phyloP scores from a whole-genome alignment of 2,329 filamentous ascomycete species.

The Colletotrichum eleusines region DNA sequence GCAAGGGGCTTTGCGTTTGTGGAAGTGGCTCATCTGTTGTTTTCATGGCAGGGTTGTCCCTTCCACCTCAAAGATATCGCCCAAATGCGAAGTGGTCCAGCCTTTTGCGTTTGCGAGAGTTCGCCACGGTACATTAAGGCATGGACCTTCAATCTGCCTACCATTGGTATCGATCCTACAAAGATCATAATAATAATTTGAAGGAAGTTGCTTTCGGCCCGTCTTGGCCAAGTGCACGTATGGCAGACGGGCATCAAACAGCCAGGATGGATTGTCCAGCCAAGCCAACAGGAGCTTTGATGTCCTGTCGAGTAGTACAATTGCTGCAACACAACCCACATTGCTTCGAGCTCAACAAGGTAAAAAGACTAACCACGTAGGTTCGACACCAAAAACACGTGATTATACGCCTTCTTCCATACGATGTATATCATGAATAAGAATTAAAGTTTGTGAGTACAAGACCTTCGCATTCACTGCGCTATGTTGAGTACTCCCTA shows the following conservation, averaged over 20 bases:
- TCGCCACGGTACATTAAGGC: neutral
- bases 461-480: neutral
- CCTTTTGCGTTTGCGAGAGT: neutral
- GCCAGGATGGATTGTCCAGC: neutral
- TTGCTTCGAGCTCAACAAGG: neutral
- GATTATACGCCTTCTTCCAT: neutral
- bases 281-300: too few relatives aligned
- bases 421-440: neutral
- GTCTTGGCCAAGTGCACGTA: neutral
- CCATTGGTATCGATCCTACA: neutral
- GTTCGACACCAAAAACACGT: neutral
- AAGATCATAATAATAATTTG: neutral
- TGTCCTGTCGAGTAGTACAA: too few relatives aligned
- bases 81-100: neutral
- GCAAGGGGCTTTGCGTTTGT: neutral
- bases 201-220: neutral
- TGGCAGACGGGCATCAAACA: neutral
- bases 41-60: constrained; percentile 3
- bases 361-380: neutral
- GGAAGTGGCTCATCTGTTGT: neutral
- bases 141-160: neutral
- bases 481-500: neutral
- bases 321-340: neutral
- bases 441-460: neutral
- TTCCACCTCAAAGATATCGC: neutral